A percentile compares a stretch with the other conserved stretches of the same genome.
phyloP scores from a whole-genome alignment of 768 basidiomycete species.

The Agaricus subrufescens region DNA sequence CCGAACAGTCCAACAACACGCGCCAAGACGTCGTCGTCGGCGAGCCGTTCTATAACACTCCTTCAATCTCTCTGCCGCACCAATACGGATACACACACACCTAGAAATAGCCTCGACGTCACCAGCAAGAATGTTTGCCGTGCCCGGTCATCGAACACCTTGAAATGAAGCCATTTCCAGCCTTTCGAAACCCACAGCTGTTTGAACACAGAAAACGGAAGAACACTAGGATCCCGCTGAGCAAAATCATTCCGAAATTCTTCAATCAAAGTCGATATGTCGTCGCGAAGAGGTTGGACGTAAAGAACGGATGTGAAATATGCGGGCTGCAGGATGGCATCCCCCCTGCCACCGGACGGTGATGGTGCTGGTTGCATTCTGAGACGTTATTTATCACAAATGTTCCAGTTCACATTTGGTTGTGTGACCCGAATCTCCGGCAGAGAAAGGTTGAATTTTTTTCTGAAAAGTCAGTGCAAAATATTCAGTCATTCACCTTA shows the following conservation, averaged over 20 bases:
- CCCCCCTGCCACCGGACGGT: conserved; percentile 42
- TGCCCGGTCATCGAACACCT: conserved; percentile 61
- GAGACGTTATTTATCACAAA: neutral
- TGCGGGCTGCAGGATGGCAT: conserved; percentile 60
- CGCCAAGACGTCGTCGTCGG: conserved; percentile 44
- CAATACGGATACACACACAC: conserved; percentile 30
- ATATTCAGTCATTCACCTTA: no score
- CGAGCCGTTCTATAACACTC: conserved; percentile 44
- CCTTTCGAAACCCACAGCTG: conserved; percentile 58
- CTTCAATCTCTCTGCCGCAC: neutral
- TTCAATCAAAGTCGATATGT: conserved; percentile 52
- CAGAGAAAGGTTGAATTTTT: no score
- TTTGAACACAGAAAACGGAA: conserved; percentile 72
- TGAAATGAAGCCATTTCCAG: conserved; percentile 77
- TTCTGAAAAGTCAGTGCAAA: no score
- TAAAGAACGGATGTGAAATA: conserved; percentile 80
- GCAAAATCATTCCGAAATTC: conserved; percentile 48
- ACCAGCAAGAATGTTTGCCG: conserved; percentile 59
- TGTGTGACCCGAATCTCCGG: no score
- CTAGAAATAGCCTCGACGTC: conserved; percentile 60
- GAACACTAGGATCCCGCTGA: conserved; percentile 19
- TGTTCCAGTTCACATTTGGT: neutral
- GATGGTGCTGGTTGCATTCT: conserved; percentile 49
- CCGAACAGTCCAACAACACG: conserved; percentile 62
- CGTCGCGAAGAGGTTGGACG: conserved; percentile 58